These are phyloP conservation scores for Sporothrix variecibatus DNA, from an alignment of 2,329 filamentous ascomycete species.

Conservation along the genomic window DNA sequence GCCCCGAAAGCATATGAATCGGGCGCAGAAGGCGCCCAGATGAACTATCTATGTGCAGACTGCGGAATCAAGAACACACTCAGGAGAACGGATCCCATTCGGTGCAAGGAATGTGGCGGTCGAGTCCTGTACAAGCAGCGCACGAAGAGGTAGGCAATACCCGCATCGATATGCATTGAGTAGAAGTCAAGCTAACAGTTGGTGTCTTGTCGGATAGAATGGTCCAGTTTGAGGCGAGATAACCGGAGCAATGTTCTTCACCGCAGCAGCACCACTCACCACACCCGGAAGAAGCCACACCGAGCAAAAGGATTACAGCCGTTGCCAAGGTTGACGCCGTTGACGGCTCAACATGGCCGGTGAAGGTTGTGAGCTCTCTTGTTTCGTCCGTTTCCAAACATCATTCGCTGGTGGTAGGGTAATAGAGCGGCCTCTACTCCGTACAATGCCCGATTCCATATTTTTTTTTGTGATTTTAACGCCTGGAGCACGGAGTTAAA, in stretches of 20 bases:
- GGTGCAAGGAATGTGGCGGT: constrained; percentile 91
- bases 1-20: constrained; percentile 35
- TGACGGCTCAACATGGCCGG: not conserved
- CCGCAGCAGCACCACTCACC: not conserved
- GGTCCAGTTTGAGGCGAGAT: constrained; percentile 98
- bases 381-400: not conserved
- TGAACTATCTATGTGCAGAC: constrained; percentile 78
- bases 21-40: constrained; percentile 51
- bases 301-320: not conserved
- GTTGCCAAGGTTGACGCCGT: not conserved
- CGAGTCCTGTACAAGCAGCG: constrained; percentile 96
- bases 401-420: not conserved
- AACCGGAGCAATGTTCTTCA: constrained; percentile 34
- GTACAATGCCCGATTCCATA: not conserved
- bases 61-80: constrained; percentile 77
- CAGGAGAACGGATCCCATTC: constrained; percentile 76
- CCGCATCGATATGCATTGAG: not conserved
- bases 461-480: not conserved
- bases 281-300: not conserved
- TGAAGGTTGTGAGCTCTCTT: not conserved
- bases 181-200: not conserved
- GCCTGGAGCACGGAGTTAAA: constrained; percentile 25
- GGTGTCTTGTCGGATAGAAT: constrained; percentile 59
- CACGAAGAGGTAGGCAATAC: constrained; percentile 74
- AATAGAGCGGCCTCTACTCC: not conserved